Evolutionary conservation across 257 asterid species (phyloP).

Genomic region (Fraxinus cuspidata): DNA sequence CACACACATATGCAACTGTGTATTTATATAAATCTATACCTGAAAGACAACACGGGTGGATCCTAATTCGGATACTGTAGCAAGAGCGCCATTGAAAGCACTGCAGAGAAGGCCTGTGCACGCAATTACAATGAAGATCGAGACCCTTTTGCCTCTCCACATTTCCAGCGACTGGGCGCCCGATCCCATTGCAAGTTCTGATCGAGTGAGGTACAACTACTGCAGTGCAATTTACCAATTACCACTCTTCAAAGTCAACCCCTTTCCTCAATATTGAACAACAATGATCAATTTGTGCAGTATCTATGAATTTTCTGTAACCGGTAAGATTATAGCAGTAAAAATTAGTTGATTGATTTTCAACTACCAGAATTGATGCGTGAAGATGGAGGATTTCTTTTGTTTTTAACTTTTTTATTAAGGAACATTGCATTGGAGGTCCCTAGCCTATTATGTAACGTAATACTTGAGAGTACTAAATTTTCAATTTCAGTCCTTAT

Average conservation of each 20-base stretch:
- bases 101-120: slow-evolving; percentile 34
- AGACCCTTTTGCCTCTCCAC: slow-evolving; percentile 32
- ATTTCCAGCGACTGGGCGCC: slow-evolving; percentile 45
- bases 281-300: neutral
- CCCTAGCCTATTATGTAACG: neutral
- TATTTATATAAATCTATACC: slow-evolving; percentile 30
- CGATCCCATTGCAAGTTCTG: neutral
- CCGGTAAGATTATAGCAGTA: neutral
- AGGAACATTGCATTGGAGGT: neutral
- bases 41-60: slow-evolving; percentile 69
- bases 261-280: neutral
- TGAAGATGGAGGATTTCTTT: neutral
- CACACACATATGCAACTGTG: neutral
- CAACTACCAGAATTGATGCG: neutral
- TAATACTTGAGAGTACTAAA: neutral
- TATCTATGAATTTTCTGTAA: neutral
- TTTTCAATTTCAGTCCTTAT: neutral
- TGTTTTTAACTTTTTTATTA: too few species aligned
- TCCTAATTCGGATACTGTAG: slow-evolving; percentile 57
- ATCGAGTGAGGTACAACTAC: neutral
- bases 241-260: neutral
- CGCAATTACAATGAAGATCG: slow-evolving; percentile 32
- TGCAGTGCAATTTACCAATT: neutral
- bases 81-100: slow-evolving; percentile 35
- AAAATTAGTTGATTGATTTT: neutral